phyloP scores from a whole-genome alignment of 1,284 basidiomycete genomes.

The Neolentinus lepideus region DNA sequence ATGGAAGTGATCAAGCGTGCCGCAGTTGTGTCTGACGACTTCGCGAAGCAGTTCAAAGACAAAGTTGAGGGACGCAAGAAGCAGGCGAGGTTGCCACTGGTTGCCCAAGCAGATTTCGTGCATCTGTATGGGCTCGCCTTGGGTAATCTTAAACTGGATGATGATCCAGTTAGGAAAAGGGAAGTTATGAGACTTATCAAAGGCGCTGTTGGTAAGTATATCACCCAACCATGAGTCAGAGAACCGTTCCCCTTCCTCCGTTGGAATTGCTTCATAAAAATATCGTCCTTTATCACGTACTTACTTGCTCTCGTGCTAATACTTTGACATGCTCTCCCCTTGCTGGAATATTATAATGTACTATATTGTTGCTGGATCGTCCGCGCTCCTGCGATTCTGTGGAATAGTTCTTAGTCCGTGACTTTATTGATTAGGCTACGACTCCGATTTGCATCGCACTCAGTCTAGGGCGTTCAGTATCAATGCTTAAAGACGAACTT shows the following conservation, averaged over 20 bases:
- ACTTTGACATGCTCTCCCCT: background rate
- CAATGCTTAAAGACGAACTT: no score
- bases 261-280: no score
- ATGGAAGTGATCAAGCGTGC: conserved; percentile 79
- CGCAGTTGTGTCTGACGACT: conserved; percentile 81
- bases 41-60: conserved; percentile 80
- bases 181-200: conserved; percentile 52
- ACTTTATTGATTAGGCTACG: no score
- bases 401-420: no score
- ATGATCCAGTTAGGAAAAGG: conserved; percentile 40
- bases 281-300: background rate
- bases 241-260: no score
- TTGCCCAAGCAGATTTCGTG: conserved; percentile 82
- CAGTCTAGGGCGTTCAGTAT: no score
- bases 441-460: no score
- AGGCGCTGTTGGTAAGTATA: conserved; percentile 28
- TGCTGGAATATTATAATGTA: background rate
- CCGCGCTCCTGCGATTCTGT: no score
- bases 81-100: conserved; percentile 57
- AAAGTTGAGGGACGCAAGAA: conserved; percentile 63
- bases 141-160: conserved; percentile 42
- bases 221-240: conserved; percentile 4
- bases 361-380: no score
- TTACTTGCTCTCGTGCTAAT: background rate
- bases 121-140: conserved; percentile 60